Percentiles rank a stretch among this genome's conserved stretches.
phyloP scores from a whole-genome alignment of 257 asterid species.

The Nyctanthes arbortristis region DNA sequence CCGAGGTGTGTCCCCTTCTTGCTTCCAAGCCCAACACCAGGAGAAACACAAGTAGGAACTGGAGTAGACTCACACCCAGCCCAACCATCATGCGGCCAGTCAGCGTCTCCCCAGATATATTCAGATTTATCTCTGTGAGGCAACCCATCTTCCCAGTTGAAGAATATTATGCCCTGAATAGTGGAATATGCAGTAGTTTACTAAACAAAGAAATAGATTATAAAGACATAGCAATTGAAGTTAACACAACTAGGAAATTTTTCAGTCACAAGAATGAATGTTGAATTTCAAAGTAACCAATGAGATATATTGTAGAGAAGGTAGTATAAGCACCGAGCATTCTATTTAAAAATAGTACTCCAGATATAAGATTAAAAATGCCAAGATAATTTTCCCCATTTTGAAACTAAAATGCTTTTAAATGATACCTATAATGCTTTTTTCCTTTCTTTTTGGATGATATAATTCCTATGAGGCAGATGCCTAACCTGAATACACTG shows the following conservation, averaged over 20 bases:
- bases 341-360: not conserved
- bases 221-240: constrained; percentile 1
- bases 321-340: not conserved
- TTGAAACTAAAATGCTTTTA: not conserved
- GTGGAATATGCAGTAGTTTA: constrained; percentile 14
- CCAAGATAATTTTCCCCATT: not conserved
- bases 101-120: constrained; percentile 87
- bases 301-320: not conserved
- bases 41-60: constrained; percentile 69
- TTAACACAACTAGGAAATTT: not conserved
- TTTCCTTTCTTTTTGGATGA: not conserved
- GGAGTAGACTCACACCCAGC: constrained; percentile 77
- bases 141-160: constrained; percentile 80
- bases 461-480: not conserved
- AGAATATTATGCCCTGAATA: constrained; percentile 82
- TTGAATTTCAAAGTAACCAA: not conserved
- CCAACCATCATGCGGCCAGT: constrained; percentile 97
- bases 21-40: constrained; percentile 80
- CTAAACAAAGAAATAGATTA: not conserved
- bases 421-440: not conserved
- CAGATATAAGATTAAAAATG: not conserved
- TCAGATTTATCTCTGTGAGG: constrained; percentile 51
- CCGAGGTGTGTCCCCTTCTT: constrained; percentile 70
- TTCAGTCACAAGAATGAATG: not conserved
- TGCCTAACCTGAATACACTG: not conserved